A percentile compares a stretch with the other conserved stretches of the same genome.
phyloP scores from a whole-genome alignment of 2,329 filamentous ascomycete species.

The Pseudogymnoascus destructans region DNA sequence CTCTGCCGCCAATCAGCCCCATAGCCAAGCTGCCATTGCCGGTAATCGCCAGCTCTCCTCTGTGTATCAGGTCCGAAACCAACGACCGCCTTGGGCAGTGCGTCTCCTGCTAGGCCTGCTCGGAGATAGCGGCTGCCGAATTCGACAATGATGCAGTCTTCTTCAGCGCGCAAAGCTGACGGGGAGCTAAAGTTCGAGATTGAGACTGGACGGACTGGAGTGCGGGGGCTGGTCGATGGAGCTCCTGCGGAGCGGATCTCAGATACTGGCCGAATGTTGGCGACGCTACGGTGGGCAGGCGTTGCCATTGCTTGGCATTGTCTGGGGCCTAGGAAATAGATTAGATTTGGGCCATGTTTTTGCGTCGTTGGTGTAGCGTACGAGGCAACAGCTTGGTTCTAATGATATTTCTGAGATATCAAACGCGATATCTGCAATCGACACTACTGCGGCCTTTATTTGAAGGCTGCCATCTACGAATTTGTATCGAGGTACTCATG shows the following conservation, averaged over 20 bases:
- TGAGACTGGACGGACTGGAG: constrained; percentile 40
- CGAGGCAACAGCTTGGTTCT: not conserved
- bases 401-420: constrained; percentile 1
- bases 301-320: constrained; percentile 12
- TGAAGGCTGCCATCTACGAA: not conserved
- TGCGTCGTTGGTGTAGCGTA: not conserved
- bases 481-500: not conserved
- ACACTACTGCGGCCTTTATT: not conserved
- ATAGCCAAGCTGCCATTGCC: constrained; percentile 50
- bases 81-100: constrained; percentile 56
- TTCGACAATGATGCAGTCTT: constrained; percentile 75
- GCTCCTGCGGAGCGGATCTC: constrained; percentile 15
- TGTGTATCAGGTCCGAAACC: constrained; percentile 64
- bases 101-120: constrained; percentile 78
- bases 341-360: not conserved
- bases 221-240: constrained; percentile 41
- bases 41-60: constrained; percentile 68
- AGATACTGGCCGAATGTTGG: constrained; percentile 36
- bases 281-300: constrained; percentile 44
- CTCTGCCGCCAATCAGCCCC: constrained; percentile 35
- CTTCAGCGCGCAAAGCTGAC: constrained; percentile 56
- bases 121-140: constrained; percentile 66
- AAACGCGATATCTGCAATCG: not conserved
- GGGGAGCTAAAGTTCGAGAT: constrained; percentile 42
- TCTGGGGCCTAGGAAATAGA: not conserved